Percentiles rank a stretch among this genome's conserved stretches.
Conservation (phyloP, 495 filamentous ascomycete species). For the Lasiosphaeria hispida region DNA sequence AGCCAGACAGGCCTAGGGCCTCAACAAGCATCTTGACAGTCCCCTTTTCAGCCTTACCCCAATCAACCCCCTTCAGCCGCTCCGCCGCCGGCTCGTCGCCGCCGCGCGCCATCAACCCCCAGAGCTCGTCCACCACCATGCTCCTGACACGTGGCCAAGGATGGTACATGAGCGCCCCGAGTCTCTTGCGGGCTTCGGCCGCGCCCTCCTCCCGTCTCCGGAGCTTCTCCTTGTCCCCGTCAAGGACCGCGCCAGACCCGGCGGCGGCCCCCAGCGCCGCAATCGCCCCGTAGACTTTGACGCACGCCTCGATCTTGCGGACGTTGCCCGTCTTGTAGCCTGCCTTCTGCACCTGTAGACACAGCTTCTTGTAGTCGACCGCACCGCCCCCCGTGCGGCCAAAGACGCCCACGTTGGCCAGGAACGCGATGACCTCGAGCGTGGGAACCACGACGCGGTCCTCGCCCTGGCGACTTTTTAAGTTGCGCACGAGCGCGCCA, state of each 20-base stretch:
- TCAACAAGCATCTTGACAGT: slow-evolving; percentile 30
- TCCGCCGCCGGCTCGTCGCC: slow-evolving; percentile 15
- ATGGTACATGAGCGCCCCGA: slow-evolving; percentile 46
- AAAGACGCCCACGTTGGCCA: slow-evolving; percentile 60
- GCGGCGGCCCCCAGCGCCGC: slow-evolving; percentile 22
- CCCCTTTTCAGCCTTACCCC: slow-evolving; percentile 41
- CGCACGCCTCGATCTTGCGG: slow-evolving; percentile 70
- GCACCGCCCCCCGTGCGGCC: slow-evolving; percentile 15
- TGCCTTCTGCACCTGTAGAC: slow-evolving; percentile 67
- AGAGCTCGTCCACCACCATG: slow-evolving; percentile 48
- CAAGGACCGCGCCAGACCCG: slow-evolving; percentile 2
- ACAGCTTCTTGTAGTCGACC: slow-evolving; percentile 55
- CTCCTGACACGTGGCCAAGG: slow-evolving; percentile 47
- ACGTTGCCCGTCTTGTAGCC: slow-evolving; percentile 81
- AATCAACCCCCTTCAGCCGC: slow-evolving; percentile 39
- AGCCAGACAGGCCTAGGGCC: slow-evolving; percentile 27
- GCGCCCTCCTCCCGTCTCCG: slow-evolving; percentile 27
- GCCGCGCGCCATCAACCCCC: slow-evolving; percentile 31
- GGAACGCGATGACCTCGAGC: slow-evolving; percentile 70
- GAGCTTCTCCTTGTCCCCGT: slow-evolving; percentile 4
- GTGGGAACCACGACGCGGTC: slow-evolving; percentile 73
- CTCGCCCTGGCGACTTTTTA: slow-evolving; percentile 41
- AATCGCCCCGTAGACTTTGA: slow-evolving; percentile 73
- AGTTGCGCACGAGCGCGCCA: slow-evolving; percentile 34
- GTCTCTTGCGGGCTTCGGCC: slow-evolving; percentile 36